phyloP scores from a whole-genome alignment of 1,139 yeast genomes.

The Blastobotrys raffinosifermentans region DNA sequence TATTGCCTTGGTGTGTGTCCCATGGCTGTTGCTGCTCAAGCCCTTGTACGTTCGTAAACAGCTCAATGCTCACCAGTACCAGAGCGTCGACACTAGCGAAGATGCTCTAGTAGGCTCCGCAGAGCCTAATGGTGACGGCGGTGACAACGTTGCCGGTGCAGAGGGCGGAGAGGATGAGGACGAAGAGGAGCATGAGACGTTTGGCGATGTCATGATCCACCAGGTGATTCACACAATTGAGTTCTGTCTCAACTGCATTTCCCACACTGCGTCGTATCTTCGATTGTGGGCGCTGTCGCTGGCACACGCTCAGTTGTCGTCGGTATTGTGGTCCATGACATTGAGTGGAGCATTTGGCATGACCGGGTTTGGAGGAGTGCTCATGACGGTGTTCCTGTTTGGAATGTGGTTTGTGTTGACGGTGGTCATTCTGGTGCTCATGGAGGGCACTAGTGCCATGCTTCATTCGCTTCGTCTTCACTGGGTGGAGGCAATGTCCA shows the following conservation, averaged over 20 bases:
- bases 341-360: slow-evolving; percentile 73
- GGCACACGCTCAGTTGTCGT: slow-evolving; percentile 94
- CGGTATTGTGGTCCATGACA: slow-evolving; percentile 96
- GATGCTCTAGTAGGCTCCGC: slow-evolving; percentile 9
- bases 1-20: slow-evolving; percentile 82
- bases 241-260: slow-evolving; percentile 93
- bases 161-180: slow-evolving; percentile 25
- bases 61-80: slow-evolving; percentile 26
- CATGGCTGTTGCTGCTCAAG: slow-evolving; percentile 84
- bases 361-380: slow-evolving; percentile 63
- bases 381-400: slow-evolving; percentile 71
- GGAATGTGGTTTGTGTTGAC: slow-evolving; percentile 95
- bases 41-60: slow-evolving; percentile 64
- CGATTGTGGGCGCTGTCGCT: slow-evolving; percentile 96
- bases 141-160: slow-evolving; percentile 2
- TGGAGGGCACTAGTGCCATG: slow-evolving; percentile 99
- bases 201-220: slow-evolving; percentile 93
- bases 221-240: slow-evolving; percentile 98
- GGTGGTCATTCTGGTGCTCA: slow-evolving; percentile 80
- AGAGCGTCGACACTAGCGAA: slow-evolving; percentile 5
- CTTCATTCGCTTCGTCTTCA: slow-evolving; percentile 92
- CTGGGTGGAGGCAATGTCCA: slow-evolving; percentile 99
- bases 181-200: slow-evolving; percentile 46
- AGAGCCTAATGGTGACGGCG: slow-evolving; percentile 7
- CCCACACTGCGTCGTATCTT: slow-evolving; percentile 95